A percentile compares a stretch with the other conserved stretches of the same genome.
These are phyloP conservation scores for Schoenoplectus triqueter DNA, from an alignment of 202 grass and related monocot genomes.

Conservation along the genomic window DNA sequence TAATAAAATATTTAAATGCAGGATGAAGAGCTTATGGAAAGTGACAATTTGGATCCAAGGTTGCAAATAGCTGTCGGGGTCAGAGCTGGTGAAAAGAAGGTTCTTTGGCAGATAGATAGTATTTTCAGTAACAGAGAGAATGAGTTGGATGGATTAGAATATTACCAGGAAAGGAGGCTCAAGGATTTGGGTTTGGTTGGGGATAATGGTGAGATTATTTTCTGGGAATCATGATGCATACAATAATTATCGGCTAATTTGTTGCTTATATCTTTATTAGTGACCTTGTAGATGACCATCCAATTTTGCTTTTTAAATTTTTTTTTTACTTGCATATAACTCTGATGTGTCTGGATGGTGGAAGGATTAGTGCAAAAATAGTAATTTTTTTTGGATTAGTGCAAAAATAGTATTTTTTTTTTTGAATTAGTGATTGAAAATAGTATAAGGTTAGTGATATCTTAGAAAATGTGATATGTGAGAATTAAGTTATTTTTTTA, in stretches of 20 bases:
- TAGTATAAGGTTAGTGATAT: too few relatives aligned
- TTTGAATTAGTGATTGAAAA: too few relatives aligned
- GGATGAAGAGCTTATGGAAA: conserved; percentile 73
- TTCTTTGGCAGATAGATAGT: conserved; percentile 75
- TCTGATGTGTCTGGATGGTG: too few relatives aligned
- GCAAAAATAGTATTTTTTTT: too few relatives aligned
- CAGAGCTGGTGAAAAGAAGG: conserved; percentile 85
- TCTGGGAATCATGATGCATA: conserved; percentile 66
- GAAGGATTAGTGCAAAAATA: too few relatives aligned
- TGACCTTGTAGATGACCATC: background rate
- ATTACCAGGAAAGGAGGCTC: conserved; percentile 95
- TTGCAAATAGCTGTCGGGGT: conserved; percentile 62
- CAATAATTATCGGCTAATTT: conserved; percentile 7
- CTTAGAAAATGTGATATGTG: too few relatives aligned
- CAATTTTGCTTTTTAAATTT: too few relatives aligned
- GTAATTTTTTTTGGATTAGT: too few relatives aligned
- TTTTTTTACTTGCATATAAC: too few relatives aligned
- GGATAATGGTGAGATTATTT: conserved; percentile 95
- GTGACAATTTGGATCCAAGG: conserved; percentile 57
- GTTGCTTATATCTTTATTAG: background rate
- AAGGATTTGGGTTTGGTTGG: conserved; percentile 78
- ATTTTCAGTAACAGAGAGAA: conserved; percentile 75
- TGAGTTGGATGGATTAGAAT: conserved; percentile 85
- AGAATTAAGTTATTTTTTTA: too few relatives aligned
- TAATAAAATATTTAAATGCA: conserved; percentile 44